Evolutionary conservation across 371 early-diverging fungal genomes (phyloP), one percentile per base, ranked within the genome.

Genomic region (Mortierella sp.): DNA sequence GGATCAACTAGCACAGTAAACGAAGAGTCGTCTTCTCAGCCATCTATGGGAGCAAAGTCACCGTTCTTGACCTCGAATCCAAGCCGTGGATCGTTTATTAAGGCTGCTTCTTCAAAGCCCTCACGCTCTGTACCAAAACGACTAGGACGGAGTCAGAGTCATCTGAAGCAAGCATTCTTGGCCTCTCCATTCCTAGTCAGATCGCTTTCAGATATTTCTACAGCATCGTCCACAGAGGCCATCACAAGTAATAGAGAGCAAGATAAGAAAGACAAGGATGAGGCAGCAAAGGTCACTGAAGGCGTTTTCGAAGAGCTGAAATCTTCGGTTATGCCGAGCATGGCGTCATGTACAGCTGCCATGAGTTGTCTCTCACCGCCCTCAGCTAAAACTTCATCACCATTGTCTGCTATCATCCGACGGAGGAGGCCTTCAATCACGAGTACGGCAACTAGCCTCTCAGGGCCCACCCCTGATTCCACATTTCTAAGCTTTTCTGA

Each of bases 301-400:
- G 28, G 35, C 9, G 31, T 26, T 15, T 34, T 23, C 12, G 40
- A 28, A 6, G 47, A 57, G 22, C 23, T 29, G 47, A 47, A 34
- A 22, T 43, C 61, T 7, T 58, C 70, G 9, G 17, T 35, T 28
- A 42, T 26, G 3, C 23, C 42, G 15, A 49, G 62, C 9, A 22
- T 67, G 9, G 63, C 51, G 13, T 55, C 67, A 6, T 73, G 66
- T 49, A 67, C 73, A 42, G 66, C 61, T 26, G 64, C 66, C 34
- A 72, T 64, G 66, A 42, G 35, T 19, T 29, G 42, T 4, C 55
- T 66, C 13, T 66, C 66, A 0, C 72, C 72, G 9, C 72, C 66
- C 10, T 72, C 72, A 13, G 62, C 51, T 17, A 72, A 54, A 17
- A 45, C 26, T 13, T 8, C 35, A 1, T 15, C 60, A 35, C 10